phyloP scores from a whole-genome alignment of 768 basidiomycete species.

The Russula olivacea region DNA sequence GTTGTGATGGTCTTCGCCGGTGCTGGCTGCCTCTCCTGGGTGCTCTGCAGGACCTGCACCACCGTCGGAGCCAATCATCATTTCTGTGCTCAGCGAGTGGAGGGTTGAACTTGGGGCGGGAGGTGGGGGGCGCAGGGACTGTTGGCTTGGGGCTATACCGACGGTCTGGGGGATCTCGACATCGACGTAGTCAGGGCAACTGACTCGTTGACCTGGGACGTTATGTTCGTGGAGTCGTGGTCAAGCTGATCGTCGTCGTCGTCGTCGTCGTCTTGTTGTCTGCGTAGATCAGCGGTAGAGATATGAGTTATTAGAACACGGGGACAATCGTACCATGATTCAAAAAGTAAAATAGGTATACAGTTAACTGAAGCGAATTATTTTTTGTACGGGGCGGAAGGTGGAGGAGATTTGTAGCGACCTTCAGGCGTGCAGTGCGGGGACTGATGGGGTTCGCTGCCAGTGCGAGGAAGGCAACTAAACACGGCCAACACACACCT shows the following conservation, averaged over 20 bases:
- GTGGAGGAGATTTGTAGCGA: conserved; percentile 14
- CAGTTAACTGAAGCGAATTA: not conserved
- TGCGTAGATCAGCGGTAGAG: not conserved
- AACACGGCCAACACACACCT: too few species aligned
- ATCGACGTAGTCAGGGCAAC: not conserved
- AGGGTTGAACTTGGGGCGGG: conserved; percentile 70
- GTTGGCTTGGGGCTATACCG: not conserved
- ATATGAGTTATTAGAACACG: conserved; percentile 13
- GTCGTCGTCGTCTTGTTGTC: not conserved
- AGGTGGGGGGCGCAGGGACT: conserved; percentile 51
- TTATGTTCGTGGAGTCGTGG: not conserved
- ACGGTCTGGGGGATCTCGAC: not conserved
- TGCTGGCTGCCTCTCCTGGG: not conserved
- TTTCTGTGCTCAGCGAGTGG: conserved; percentile 48
- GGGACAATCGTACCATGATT: conserved; percentile 11
- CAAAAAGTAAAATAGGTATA: not conserved
- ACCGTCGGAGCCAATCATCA: conserved; percentile 26
- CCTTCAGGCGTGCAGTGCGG: not conserved
- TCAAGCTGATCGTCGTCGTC: not conserved
- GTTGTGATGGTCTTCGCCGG: not conserved
- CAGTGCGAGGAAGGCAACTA: too few species aligned
- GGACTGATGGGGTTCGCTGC: not conserved
- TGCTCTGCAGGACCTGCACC: not conserved
- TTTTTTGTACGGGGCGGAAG: not conserved
- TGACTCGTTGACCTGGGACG: not conserved